Conservation (phyloP, 2,329 filamentous ascomycete species). For the Nemania sp. region DNA sequence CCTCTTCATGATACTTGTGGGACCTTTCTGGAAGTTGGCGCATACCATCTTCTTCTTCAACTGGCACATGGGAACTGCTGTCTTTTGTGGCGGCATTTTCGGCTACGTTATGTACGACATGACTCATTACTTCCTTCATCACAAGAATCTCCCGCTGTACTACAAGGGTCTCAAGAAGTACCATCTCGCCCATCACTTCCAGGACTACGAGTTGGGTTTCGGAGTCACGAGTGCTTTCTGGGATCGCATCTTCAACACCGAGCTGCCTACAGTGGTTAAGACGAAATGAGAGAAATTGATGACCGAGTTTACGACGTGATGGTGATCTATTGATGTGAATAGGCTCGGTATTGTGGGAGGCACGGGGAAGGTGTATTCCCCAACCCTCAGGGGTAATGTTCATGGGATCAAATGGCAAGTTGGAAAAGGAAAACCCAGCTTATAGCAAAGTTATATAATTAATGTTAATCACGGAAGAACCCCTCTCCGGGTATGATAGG, state of each 20-base stretch:
- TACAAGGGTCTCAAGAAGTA: conserved; percentile 96
- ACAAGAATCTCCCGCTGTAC: conserved; percentile 86
- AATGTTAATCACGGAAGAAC: conserved; percentile 20
- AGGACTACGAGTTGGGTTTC: conserved; percentile 96
- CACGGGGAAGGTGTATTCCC: not conserved
- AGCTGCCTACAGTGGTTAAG: conserved; percentile 59
- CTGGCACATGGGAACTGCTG: conserved; percentile 79
- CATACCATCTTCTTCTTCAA: conserved; percentile 81
- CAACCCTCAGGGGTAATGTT: not conserved
- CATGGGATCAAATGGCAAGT: not conserved
- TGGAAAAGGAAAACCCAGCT: conserved; percentile 16
- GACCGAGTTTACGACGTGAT: conserved; percentile 5
- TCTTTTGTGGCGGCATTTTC: conserved; percentile 89
- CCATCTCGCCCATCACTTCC: conserved; percentile 95
- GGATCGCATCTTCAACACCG: conserved; percentile 90
- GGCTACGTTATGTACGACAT: conserved; percentile 96
- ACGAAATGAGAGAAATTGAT: conserved; percentile 29
- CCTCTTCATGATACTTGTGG: conserved; percentile 80
- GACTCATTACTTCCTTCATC: conserved; percentile 98
- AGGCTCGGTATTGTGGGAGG: conserved; percentile 4
- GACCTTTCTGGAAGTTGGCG: conserved; percentile 90
- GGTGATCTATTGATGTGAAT: conserved; percentile 18
- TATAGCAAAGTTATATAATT: conserved; percentile 18
- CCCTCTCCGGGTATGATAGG: no score
- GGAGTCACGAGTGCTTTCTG: conserved; percentile 96